Evolutionary conservation across 106 monocot genomes (phyloP).

Genomic region (Allium sativum): DNA sequence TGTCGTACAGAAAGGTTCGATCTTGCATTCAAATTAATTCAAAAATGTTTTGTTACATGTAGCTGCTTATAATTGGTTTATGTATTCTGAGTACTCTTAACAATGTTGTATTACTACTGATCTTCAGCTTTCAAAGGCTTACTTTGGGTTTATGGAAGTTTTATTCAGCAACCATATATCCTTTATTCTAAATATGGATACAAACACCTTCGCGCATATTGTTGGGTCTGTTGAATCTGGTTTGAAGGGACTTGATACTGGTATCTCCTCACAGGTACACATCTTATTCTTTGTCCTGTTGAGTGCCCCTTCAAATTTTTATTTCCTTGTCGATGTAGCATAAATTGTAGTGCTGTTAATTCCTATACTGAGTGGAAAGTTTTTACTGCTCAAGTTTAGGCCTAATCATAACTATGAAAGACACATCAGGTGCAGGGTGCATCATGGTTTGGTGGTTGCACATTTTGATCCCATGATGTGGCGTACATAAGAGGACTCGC

Average conservation of each 20-base stretch:
- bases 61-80: not conserved
- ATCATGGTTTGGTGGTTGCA: too few species aligned
- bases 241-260: slow-evolving; percentile 76
- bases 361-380: too few species aligned
- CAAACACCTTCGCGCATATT: slow-evolving; percentile 81
- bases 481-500: too few species aligned
- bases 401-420: too few species aligned
- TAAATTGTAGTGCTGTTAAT: too few species aligned
- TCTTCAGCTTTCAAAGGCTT: slow-evolving; percentile 81
- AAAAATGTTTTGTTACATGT: not conserved
- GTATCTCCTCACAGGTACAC: slow-evolving; percentile 83
- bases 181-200: slow-evolving; percentile 74
- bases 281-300: not conserved
- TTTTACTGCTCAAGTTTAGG: too few species aligned
- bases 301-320: not conserved
- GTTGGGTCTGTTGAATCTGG: slow-evolving; percentile 94
- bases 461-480: too few species aligned
- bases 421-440: too few species aligned
- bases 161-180: slow-evolving; percentile 74
- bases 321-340: not conserved
- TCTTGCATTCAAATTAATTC: not conserved
- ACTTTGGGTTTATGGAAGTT: slow-evolving; percentile 83
- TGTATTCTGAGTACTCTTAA: not conserved
- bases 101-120: not conserved
- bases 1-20: slow-evolving; percentile 79